Conservation (phyloP, 805 yeast genomes). For the Brettanomyces anomalus region DNA sequence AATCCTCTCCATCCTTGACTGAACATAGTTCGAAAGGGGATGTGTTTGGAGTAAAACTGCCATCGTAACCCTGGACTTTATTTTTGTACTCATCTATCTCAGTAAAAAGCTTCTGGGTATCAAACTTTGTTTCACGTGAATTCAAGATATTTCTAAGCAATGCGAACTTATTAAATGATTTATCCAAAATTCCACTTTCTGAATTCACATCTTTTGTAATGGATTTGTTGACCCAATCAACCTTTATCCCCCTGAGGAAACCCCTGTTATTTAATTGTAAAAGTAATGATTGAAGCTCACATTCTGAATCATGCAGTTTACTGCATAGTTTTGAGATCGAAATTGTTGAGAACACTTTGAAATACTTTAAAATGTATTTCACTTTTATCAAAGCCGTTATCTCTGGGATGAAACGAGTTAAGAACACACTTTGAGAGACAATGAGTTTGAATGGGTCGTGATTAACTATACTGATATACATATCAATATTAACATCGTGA, state of each 20-base stretch:
- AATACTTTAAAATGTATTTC: slow-evolving; percentile 15
- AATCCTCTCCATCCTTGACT: neutral
- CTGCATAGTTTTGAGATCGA: slow-evolving; percentile 12
- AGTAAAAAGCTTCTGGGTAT: slow-evolving; percentile 5
- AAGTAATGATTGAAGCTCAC: slow-evolving; percentile 15
- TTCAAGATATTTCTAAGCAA: slow-evolving; percentile 10
- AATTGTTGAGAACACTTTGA: slow-evolving; percentile 16
- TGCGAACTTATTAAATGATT: slow-evolving; percentile 5
- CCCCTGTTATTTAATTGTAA: slow-evolving; percentile 20
- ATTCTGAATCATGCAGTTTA: slow-evolving; percentile 12
- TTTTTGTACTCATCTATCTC: slow-evolving; percentile 3
- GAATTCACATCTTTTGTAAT: slow-evolving; percentile 8
- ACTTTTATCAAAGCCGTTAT: slow-evolving; percentile 18
- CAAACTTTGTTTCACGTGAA: slow-evolving; percentile 2
- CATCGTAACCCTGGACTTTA: neutral
- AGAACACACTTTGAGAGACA: slow-evolving; percentile 8
- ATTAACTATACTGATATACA: slow-evolving; percentile 13
- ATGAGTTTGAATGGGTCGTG: slow-evolving; percentile 8
- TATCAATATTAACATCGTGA: slow-evolving; percentile 16
- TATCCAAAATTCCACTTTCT: slow-evolving; percentile 4
- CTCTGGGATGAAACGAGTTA: slow-evolving; percentile 16
- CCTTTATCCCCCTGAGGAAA: slow-evolving; percentile 12
- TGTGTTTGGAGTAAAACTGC: neutral
- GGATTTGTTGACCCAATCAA: slow-evolving; percentile 17
- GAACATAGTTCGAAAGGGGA: neutral